A percentile compares a stretch with the other conserved stretches of the same genome.
phyloP scores from a whole-genome alignment of 352 stramenopile species.

The Discostella stelligera region DNA sequence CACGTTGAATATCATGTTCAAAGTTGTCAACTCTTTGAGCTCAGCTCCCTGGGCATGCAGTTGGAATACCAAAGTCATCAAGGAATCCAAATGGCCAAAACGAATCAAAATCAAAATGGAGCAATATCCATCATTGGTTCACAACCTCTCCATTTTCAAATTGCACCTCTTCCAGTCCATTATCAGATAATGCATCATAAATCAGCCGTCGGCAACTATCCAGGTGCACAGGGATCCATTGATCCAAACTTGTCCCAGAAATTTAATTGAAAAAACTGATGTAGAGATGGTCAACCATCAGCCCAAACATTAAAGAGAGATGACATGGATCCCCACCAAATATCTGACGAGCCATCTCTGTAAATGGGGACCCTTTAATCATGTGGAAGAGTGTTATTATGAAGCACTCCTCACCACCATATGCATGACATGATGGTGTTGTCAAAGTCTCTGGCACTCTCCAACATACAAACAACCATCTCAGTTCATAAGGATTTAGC shows the following conservation, averaged over 20 bases:
- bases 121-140: background rate
- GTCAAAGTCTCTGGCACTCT: background rate
- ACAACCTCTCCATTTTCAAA: slow-evolving; percentile 18
- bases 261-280: too few relatives aligned
- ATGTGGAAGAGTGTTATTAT: slow-evolving; percentile 11
- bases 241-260: too few relatives aligned
- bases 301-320: slow-evolving; percentile 19
- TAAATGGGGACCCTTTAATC: slow-evolving; percentile 9
- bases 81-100: slow-evolving; percentile 19
- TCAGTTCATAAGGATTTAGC: slow-evolving; percentile 2
- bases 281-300: slow-evolving; percentile 29
- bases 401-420: slow-evolving; percentile 17
- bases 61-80: slow-evolving; percentile 24
- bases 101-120: slow-evolving; percentile 23
- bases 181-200: slow-evolving; percentile 11
- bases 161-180: slow-evolving; percentile 5
- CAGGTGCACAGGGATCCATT: background rate
- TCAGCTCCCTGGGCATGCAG: slow-evolving; percentile 10
- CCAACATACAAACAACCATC: background rate
- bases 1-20: slow-evolving; percentile 24
- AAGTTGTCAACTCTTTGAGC: background rate
- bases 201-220: slow-evolving; percentile 11
- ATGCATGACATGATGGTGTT: background rate
- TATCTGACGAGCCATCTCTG: slow-evolving; percentile 15
- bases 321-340: slow-evolving; percentile 22